Evolutionary conservation across 306 rosid genomes (phyloP), one percentile per base, ranked within the genome.

Genomic region (Astragalus membranaceus): DNA sequence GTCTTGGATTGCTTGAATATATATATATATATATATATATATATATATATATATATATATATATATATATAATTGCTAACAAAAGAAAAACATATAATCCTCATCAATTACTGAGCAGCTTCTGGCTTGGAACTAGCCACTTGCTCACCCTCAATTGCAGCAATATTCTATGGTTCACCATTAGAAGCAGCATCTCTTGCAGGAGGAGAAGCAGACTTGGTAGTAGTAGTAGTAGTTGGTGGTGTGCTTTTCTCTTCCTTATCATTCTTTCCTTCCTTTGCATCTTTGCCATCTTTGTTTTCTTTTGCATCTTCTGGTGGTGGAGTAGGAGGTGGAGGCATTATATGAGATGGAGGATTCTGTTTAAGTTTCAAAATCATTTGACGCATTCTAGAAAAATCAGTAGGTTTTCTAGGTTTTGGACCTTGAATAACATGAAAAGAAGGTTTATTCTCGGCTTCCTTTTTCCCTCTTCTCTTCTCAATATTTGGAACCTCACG

Each of bases 351-450:
- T 1, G 89, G 98, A 67, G 97, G 97, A 4, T 77, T 94, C 74
- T 85, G 95, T 64, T 90, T 94, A 67, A 94, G 85, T 85, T 90
- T 90, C 59, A 80, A 56, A 52, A 88, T 81, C 84, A 94, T 77
- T 61, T 90, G 96, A 75, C 92, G 86, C 96, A 90, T 84, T 81
- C 98, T 85, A 17, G 95, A 57, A 65, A 94, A 91, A 73, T 90
- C 98, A 10, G 98, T 90, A 10, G 95, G 95, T 69, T 94, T 87
- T 61, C 97, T 96, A 8, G 98, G 98, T 79, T 94, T 94, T 52
- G 98, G n/a, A n/a, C n/a, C n/a, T n/a, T n/a, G n/a, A n/a, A n/a
- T n/a, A n/a, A n/a, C n/a, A n/a, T n/a, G n/a, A n/a, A n/a, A n/a
- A n/a, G n/a, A n/a, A n/a, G n/a, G n/a, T n/a, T n/a, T n/a, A n/a